Base-by-base conservation (phyloP, 2,329 filamentous ascomycete genomes). In the Pseudovirgaria hyperparasitica region DNA sequence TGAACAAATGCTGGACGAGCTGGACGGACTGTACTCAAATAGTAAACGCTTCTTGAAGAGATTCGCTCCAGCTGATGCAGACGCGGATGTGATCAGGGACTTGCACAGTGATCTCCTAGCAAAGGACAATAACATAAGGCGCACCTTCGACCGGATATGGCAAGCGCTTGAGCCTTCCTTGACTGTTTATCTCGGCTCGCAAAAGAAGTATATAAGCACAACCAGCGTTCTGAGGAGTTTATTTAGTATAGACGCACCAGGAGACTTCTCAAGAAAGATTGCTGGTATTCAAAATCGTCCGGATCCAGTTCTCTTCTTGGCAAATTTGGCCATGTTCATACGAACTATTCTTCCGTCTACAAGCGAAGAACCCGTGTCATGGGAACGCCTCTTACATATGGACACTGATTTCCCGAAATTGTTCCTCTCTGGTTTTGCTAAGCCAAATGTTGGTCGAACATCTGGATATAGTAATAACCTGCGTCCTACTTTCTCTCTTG, bases 401-500 rank as follows among this genome's bases (percentile, higher is more conserved):
- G 54, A 60, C 20, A 34, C 36, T 15, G 34, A 36, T 0, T 57
- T 58, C 22, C 55, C 55, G 1, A 32, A 29, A 8, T 34, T 42
- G 2, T 58, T 58, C 17, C 28, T 57, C 19, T 35, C 31, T 14
- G 37, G 38, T 2, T 34, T 50, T 3, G 32, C 37, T n/a, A 29
- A 35, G 19, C 35, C 36, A 16, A 31, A 31, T 18, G 30, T 24
- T 2, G 16, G 13, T 7, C 7, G 28, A 23, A 32, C 18, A 38
- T 26, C 4, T 26, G 27, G 12, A 27, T 26, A 20, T 8, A 11
- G 63, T 58, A 5, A 45, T 52, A 5, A 67, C 60, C 35, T 35
- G 31, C 2, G 35, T 68, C 5, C 33, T 50, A 67, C 63, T 0
- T 63, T 70, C 29, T 41, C 58, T 4, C 36, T 72, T 13, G 63